phyloP scores from a whole-genome alignment of 192 early-diverging fungal species.

The Thamnidium elegans region DNA sequence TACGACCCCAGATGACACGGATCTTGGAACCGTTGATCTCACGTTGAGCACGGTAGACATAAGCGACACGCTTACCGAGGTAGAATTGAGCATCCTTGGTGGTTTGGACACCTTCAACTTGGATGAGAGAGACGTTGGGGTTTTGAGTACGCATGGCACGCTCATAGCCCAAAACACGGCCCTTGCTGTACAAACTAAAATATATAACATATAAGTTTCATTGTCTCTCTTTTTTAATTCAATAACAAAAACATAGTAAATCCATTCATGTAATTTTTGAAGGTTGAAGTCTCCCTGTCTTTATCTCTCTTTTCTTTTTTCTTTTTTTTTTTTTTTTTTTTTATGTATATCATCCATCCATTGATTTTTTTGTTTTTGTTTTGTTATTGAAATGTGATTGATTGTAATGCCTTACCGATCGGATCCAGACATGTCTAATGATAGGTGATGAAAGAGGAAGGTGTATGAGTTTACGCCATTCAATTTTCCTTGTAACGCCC shows the following conservation, averaged over 20 bases:
- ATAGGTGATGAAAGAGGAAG: constrained; percentile 18
- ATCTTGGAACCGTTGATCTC: constrained; percentile 86
- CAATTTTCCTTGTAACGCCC: no score
- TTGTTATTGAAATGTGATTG: background rate
- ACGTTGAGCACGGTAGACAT: constrained; percentile 93
- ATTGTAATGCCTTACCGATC: constrained; percentile 11
- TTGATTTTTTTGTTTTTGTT: no score
- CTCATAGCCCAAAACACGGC: constrained; percentile 92
- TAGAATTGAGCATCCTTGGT: constrained; percentile 93
- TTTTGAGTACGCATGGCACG: constrained; percentile 90
- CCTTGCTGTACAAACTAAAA: constrained; percentile 95
- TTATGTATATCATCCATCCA: no score
- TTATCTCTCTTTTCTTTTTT: no score
- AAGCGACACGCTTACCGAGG: constrained; percentile 97
- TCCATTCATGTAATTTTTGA: no score
- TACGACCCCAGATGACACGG: constrained; percentile 97
- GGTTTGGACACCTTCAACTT: constrained; percentile 90
- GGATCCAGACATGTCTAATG: constrained; percentile 18
- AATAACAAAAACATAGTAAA: no score
- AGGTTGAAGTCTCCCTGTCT: no score
- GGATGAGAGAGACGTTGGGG: constrained; percentile 86
- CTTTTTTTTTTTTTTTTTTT: no score
- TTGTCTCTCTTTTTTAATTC: no score
- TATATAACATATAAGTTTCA: background rate
- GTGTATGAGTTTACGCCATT: background rate